Evolutionary conservation across 2,329 filamentous ascomycete species (phyloP).

Genomic region (Thielaviopsis punctulata): DNA sequence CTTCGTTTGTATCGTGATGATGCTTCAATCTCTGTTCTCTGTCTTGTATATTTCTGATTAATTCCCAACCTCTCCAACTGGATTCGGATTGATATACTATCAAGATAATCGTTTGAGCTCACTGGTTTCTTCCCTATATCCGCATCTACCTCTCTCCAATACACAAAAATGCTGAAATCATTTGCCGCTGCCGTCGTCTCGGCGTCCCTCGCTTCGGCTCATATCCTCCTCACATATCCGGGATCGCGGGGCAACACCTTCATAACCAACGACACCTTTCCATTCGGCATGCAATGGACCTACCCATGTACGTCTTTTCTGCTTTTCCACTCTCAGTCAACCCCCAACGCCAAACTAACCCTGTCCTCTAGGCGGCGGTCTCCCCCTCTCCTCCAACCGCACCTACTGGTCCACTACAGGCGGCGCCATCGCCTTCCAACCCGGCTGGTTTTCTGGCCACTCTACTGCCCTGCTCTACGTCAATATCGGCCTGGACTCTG

Average conservation of each 20-base stretch:
- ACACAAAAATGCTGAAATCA: constrained; percentile 17
- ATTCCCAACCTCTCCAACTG: no score
- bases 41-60: no score
- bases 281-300: constrained; percentile 54
- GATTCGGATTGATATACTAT: no score
- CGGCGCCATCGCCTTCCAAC: constrained; percentile 61
- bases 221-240: constrained; percentile 48
- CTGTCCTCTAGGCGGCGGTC: constrained; percentile 48
- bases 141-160: not conserved
- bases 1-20: no score
- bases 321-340: not conserved
- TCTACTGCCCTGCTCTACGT: constrained; percentile 60
- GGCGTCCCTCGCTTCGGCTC: constrained; percentile 17
- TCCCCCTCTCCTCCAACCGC: constrained; percentile 53
- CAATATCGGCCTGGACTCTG: constrained; percentile 60
- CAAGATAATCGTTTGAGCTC: no score
- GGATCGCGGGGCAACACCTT: constrained; percentile 51
- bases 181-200: constrained; percentile 15
- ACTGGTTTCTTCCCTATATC: no score
- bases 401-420: constrained; percentile 66
- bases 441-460: constrained; percentile 78
- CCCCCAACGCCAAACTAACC: not conserved
- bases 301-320: constrained; percentile 43
- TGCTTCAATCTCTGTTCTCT: no score
- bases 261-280: constrained; percentile 42